Base-by-base conservation (phyloP, 164 flowering plant species). In the Pachysandra terminalis region DNA sequence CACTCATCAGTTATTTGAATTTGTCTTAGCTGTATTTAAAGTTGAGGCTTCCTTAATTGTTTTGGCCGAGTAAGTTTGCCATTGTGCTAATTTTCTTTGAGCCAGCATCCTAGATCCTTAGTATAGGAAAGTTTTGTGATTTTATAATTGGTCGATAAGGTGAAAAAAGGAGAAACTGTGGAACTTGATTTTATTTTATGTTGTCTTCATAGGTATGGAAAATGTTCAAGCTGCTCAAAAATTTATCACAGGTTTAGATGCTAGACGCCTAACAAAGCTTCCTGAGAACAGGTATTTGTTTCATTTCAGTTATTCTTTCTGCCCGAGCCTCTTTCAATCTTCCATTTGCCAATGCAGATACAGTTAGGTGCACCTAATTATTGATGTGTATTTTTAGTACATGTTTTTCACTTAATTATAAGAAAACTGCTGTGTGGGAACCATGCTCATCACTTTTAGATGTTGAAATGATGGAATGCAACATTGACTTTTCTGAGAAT, bases 201-300 rank as follows among this genome's bases (percentile, higher is more conserved):
- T 57, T 66, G 53, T 61, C 55, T 53, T 60, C 15, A 62, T 77
- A 92, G 98, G 94, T 37, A 15, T 83, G 1, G 98, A 96, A 65
- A 79, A 89, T 80, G 83, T 96, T 71, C 97, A 90, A 77, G 91
- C 90, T 56, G 88, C 98, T 49, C 99, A 96, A 65, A 96, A 85
- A 63, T 96, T 64, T 67, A 87, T 96, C 48, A 88, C 98, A 3
- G 99, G 99, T 61, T 84, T 96, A 85, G 99, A 96, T 75, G 96
- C 99, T 32, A 82, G 99, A 77, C 86, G 99, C 40, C 56, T 96
- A 65, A 78, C 99, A 19, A 96, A 96, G 79, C 82, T 85, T 55
- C 83, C 97, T 53, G 99, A 92, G 65, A 74, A 88, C 64, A 96
- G 99, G 99, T 96, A 79, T 35, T n/a, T 49, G 12, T 41, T 66